Evolutionary conservation across 169 alveolate species (phyloP).

Genomic region (Cryptosporidium andersoni): DNA sequence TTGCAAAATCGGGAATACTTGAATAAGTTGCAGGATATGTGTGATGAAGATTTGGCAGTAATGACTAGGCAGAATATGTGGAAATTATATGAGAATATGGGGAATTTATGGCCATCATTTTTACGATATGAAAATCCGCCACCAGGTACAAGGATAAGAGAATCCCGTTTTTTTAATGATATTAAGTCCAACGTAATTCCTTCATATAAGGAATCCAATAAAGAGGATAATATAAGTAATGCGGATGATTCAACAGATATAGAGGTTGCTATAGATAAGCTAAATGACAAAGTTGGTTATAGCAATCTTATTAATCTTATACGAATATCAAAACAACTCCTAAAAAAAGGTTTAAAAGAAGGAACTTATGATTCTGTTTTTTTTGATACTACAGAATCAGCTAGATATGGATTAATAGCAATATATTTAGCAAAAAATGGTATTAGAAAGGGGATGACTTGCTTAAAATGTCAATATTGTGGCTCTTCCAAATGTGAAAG

Average conservation of each 20-base stretch:
- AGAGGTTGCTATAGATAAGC: constrained; percentile 3
- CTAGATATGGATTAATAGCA: constrained; percentile 44
- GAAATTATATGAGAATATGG: constrained; percentile 41
- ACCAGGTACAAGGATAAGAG: constrained; percentile 23
- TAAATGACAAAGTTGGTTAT: not conserved
- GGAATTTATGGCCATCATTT: constrained; percentile 66
- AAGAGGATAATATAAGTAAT: not conserved
- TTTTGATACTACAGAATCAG: not conserved
- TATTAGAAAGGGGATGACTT: constrained; percentile 11
- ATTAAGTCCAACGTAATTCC: not conserved
- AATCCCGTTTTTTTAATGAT: constrained; percentile 34
- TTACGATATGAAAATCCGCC: constrained; percentile 69
- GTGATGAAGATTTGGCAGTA: constrained; percentile 25
- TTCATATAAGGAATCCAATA: too few relatives aligned
- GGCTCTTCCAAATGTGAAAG: constrained; percentile 62
- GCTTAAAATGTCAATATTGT: constrained; percentile 51
- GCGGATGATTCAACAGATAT: constrained; percentile 2
- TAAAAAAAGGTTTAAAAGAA: not conserved
- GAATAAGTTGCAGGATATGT: not conserved
- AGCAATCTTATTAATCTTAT: not conserved
- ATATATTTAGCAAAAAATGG: constrained; percentile 50
- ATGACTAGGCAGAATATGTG: constrained; percentile 28
- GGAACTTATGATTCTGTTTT: constrained; percentile 12
- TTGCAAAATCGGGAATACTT: too few relatives aligned
- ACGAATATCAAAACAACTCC: not conserved